phyloP scores from a whole-genome alignment of 352 stramenopile genomes.

The Phytophthora chlamydospora region DNA sequence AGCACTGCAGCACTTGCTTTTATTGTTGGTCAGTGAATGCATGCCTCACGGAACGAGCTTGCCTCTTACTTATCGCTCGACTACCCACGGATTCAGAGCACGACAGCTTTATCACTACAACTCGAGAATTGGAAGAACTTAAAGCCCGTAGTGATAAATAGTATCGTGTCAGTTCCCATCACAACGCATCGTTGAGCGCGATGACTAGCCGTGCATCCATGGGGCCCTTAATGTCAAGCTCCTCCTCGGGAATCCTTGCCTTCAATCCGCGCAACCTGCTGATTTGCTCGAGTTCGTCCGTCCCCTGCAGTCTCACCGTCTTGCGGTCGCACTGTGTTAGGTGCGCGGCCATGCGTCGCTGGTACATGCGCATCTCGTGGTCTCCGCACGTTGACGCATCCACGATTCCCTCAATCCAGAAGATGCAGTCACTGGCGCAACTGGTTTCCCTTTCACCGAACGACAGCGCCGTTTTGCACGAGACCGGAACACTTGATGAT shows the following conservation, averaged over 20 bases:
- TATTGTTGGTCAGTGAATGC: too few relatives aligned
- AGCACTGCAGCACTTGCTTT: too few relatives aligned
- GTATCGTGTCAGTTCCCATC: conserved; percentile 18
- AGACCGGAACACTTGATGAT: conserved; percentile 5
- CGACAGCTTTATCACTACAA: too few relatives aligned
- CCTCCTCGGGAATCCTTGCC: conserved; percentile 1
- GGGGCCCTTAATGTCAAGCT: conserved; percentile 29
- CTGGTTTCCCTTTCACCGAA: conserved; percentile 19
- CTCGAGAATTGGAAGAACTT: too few relatives aligned
- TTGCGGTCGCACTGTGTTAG: conserved; percentile 29
- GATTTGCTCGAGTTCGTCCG: not conserved
- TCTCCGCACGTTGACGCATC: conserved; percentile 22
- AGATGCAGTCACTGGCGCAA: conserved; percentile 27
- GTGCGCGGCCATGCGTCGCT: conserved; percentile 26
- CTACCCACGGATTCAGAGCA: too few relatives aligned
- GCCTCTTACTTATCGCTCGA: too few relatives aligned
- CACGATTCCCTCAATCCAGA: conserved; percentile 25
- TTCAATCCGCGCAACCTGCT: conserved; percentile 25
- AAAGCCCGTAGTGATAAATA: conserved; percentile 38
- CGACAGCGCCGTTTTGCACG: conserved; percentile 22
- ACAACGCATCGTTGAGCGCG: conserved; percentile 33
- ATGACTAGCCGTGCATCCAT: conserved; percentile 36
- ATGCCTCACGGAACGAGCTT: too few relatives aligned
- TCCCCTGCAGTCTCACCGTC: conserved; percentile 16
- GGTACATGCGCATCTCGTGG: conserved; percentile 28